These are phyloP conservation scores for Glaciozyma antarctica DNA, from an alignment of 768 basidiomycete species.

Conservation along the genomic window DNA sequence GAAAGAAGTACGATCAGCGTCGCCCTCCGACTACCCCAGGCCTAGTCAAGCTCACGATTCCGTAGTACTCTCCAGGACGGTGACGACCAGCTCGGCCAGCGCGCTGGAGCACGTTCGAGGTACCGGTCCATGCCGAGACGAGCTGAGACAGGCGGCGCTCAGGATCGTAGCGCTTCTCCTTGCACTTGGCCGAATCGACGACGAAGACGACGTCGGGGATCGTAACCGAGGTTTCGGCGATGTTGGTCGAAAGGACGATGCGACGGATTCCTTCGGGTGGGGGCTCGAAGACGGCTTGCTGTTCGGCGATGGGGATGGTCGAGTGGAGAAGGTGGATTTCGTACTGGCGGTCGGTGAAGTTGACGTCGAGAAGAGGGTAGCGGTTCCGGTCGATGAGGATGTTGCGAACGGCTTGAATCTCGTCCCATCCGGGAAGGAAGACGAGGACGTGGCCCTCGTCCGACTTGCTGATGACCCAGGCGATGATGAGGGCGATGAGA, in stretches of 20 bases:
- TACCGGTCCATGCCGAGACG: slow-evolving; percentile 82
- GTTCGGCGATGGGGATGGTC: slow-evolving; percentile 74
- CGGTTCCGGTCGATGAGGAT: slow-evolving; percentile 48
- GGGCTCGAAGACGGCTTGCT: slow-evolving; percentile 79
- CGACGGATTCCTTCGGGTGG: slow-evolving; percentile 69
- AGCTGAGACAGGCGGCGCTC: slow-evolving; percentile 78
- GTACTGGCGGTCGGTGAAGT: slow-evolving; percentile 56
- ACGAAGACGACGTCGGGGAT: slow-evolving; percentile 55
- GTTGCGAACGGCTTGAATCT: slow-evolving; percentile 65
- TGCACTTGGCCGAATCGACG: slow-evolving; percentile 41
- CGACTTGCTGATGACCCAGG: slow-evolving; percentile 62
- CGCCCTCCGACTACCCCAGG: background rate
- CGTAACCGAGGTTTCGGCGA: slow-evolving; percentile 89
- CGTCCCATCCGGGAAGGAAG: slow-evolving; percentile 89
- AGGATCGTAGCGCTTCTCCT: slow-evolving; percentile 48
- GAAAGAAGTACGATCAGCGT: background rate
- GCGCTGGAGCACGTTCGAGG: slow-evolving; percentile 79
- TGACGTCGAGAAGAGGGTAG: slow-evolving; percentile 47
- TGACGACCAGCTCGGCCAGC: slow-evolving; percentile 89
- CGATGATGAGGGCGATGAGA: slow-evolving; percentile 68
- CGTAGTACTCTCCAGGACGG: slow-evolving; percentile 80
- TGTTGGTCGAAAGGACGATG: slow-evolving; percentile 86
- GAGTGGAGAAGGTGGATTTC: slow-evolving; percentile 79
- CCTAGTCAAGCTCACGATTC: slow-evolving; percentile 44
- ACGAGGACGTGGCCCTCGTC: slow-evolving; percentile 79